Conservation (phyloP, 352 stramenopile species). For the Phytophthora sojae region DNA sequence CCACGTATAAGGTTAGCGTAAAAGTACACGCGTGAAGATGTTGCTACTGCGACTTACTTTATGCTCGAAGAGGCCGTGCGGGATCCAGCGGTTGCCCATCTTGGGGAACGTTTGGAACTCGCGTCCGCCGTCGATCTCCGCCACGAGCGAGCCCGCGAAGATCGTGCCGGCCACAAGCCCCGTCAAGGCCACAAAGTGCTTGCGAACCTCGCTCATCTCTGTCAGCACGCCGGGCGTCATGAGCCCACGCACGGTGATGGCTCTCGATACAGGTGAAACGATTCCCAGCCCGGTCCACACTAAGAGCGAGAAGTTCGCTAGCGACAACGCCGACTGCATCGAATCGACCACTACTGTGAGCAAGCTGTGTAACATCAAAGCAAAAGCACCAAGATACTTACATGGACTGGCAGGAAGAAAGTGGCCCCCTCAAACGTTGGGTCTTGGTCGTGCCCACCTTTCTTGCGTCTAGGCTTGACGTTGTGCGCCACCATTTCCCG, state of each 20-base stretch:
- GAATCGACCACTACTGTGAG: not conserved
- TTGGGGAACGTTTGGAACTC: conserved; percentile 98
- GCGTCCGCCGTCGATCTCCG: conserved; percentile 96
- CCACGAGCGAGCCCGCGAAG: conserved; percentile 74
- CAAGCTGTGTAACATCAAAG: not conserved
- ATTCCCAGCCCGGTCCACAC: conserved; percentile 73
- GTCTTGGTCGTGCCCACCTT: conserved; percentile 25
- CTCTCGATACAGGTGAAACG: conserved; percentile 56
- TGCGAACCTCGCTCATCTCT: conserved; percentile 62
- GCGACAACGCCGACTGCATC: conserved; percentile 57
- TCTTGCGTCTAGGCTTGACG: conserved; percentile 28
- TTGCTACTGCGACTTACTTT: conserved; percentile 33
- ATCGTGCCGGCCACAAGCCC: conserved; percentile 49
- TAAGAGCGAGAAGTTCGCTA: conserved; percentile 69
- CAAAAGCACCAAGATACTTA: conserved; percentile 25
- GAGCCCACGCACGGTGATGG: conserved; percentile 63
- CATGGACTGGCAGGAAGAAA: conserved; percentile 57
- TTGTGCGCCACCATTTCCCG: conserved; percentile 58
- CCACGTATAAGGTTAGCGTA: not conserved
- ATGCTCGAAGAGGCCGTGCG: conserved; percentile 69
- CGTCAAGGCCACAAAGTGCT: conserved; percentile 57
- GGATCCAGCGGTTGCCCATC: conserved; percentile 93
- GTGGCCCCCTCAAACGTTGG: conserved; percentile 39
- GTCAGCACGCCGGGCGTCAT: conserved; percentile 50
- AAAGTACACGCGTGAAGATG: not conserved